Conservation (phyloP, 768 basidiomycete genomes). For the Suillus brevipes region DNA sequence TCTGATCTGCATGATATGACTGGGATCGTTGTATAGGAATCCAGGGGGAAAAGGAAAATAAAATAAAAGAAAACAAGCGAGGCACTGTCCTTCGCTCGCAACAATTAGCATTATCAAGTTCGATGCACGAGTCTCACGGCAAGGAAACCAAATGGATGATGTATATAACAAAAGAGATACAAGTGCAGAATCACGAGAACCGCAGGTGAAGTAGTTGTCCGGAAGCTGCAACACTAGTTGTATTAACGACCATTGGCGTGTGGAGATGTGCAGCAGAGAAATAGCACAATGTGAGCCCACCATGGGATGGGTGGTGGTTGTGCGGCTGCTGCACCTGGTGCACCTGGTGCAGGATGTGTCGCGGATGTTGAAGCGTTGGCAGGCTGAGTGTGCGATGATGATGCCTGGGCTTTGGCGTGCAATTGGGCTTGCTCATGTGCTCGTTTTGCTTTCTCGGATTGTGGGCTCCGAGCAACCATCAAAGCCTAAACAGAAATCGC, state of each 20-base stretch:
- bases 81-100: too few species aligned
- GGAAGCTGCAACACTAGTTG: background rate
- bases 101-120: too few species aligned
- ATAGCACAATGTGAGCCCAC: background rate
- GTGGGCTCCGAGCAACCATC: background rate
- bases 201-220: background rate
- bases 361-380: background rate
- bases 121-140: too few species aligned
- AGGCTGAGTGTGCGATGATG: background rate
- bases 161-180: background rate
- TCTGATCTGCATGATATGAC: too few species aligned
- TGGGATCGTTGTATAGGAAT: too few species aligned
- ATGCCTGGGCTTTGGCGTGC: background rate
- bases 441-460: background rate
- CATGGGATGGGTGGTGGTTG: background rate
- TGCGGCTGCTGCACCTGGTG: background rate
- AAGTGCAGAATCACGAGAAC: background rate
- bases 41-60: too few species aligned
- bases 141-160: background rate
- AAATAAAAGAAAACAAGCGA: too few species aligned
- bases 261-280: background rate
- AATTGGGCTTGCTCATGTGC: background rate
- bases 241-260: background rate
- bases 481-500: background rate
- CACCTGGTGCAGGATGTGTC: background rate